Percentiles rank a stretch among this genome's conserved stretches.
Conservation (phyloP, 352 stramenopile species). For the Aphanomyces cochlioides region DNA sequence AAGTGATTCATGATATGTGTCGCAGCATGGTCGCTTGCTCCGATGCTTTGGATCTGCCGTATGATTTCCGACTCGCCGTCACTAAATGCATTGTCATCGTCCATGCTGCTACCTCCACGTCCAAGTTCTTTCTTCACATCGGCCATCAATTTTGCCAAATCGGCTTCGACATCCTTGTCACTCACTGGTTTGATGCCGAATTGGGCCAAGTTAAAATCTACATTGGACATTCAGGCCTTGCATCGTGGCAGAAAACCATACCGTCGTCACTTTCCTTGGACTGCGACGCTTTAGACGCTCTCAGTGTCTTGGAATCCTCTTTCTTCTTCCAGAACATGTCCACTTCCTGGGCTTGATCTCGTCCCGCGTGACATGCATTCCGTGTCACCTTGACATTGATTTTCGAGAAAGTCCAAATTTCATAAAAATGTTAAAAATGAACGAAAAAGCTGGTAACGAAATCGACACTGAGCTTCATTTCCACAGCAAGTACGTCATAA, state of each 20-base stretch:
- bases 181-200: conserved; percentile 69
- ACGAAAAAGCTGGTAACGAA: too few species aligned
- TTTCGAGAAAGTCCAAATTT: not conserved
- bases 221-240: not conserved
- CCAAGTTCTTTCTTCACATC: conserved; percentile 8
- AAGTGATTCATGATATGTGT: not conserved
- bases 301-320: not conserved
- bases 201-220: conserved; percentile 35
- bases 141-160: conserved; percentile 57
- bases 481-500: too few species aligned
- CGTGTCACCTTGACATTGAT: too few species aligned
- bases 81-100: not conserved
- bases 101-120: not conserved
- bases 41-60: conserved; percentile 18
- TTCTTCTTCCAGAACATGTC: conserved; percentile 28
- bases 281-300: not conserved
- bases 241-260: not conserved
- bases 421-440: not conserved
- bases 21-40: not conserved
- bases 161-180: conserved; percentile 63
- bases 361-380: not conserved
- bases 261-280: not conserved
- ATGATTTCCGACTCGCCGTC: conserved; percentile 10
- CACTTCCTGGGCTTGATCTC: not conserved
- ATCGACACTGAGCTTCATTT: too few species aligned